A percentile compares a stretch with the other conserved stretches of the same genome.
phyloP scores from a whole-genome alignment of 2,329 filamentous ascomycete species.

The Monilinia laxa region DNA sequence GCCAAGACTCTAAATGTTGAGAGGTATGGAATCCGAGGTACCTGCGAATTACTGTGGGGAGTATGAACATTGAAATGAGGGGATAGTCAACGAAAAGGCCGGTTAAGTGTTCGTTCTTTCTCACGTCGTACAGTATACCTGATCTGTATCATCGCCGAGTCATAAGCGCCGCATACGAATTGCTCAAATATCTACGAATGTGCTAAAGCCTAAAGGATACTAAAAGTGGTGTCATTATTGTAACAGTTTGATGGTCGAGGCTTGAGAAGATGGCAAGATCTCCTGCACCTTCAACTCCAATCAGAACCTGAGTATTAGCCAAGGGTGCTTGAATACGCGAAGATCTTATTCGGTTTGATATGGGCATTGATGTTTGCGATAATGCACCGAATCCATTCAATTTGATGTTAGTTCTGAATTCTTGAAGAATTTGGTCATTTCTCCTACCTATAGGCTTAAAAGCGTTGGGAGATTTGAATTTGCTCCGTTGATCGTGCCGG shows the following conservation, averaged over 20 bases:
- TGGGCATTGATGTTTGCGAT: background rate
- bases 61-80: slow-evolving; percentile 11
- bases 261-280: background rate
- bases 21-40: slow-evolving; percentile 12
- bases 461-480: background rate
- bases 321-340: background rate
- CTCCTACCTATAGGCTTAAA: slow-evolving; percentile 7
- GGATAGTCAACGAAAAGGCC: slow-evolving; percentile 2
- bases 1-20: slow-evolving; percentile 12
- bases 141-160: background rate
- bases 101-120: slow-evolving; percentile 5
- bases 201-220: background rate
- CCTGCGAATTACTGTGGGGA: slow-evolving; percentile 6
- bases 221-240: background rate
- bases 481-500: background rate
- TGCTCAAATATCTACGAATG: slow-evolving; percentile 10
- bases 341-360: background rate
- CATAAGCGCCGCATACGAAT: slow-evolving; percentile 2
- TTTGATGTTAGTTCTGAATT: background rate
- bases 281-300: background rate
- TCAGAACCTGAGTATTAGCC: background rate
- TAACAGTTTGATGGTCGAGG: background rate
- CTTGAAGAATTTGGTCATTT: background rate
- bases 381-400: background rate
- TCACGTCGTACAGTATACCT: background rate